Evolutionary conservation across 2,329 filamentous ascomycete genomes (phyloP), one percentile per base, ranked within the genome.

Genomic region (Amesomyces nigricolor): DNA sequence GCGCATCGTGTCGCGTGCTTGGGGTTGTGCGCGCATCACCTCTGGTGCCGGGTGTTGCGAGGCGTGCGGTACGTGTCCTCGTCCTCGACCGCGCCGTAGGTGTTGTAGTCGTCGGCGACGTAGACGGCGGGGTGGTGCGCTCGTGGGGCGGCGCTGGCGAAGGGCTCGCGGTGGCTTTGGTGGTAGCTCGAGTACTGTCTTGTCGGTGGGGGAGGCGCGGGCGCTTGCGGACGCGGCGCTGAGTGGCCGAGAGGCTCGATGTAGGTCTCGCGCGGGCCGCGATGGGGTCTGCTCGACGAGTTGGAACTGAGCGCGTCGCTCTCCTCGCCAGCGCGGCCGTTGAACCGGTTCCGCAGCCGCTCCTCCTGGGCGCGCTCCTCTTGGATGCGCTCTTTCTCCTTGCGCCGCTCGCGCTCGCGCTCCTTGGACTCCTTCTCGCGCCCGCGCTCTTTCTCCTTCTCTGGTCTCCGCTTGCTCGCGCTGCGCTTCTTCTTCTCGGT

Each of bases 331-430:
- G 32, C 11, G 51, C 62, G 63, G 26, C 54, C 37, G 45, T 63
- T 60, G 60, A 71, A 70, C 47, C 69, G 67, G 53, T 63, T 62
- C 47, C 65, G 64, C 42, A 70, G 64, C 10, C 62, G 63, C 38
- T 64, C 63, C 43, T 51, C 63, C 37, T 64, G 29, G 4, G 44
- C 47, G 11, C 49, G 39, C 47, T 59, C 57, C 49, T 43, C 43
- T 14, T 57, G 51, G 26, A 58, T 53, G 9, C 32, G 37, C 26
- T 63, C 59, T 26, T 56, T 48, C 32, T 61, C 54, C 52, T 58
- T 54, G 42, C 56, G 54, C 42, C 54, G 52, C 46, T 56, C 56
- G 37, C 58, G 56, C n/a, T 45, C 53, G 42, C 50, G 52, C 13
- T 59, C 54, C 51, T 56, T 60, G 32, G 32, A 35, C 37, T 59